These are phyloP conservation scores for Botrytis squamosa DNA, from an alignment of 2,329 filamentous ascomycete species.

Conservation along the genomic window DNA sequence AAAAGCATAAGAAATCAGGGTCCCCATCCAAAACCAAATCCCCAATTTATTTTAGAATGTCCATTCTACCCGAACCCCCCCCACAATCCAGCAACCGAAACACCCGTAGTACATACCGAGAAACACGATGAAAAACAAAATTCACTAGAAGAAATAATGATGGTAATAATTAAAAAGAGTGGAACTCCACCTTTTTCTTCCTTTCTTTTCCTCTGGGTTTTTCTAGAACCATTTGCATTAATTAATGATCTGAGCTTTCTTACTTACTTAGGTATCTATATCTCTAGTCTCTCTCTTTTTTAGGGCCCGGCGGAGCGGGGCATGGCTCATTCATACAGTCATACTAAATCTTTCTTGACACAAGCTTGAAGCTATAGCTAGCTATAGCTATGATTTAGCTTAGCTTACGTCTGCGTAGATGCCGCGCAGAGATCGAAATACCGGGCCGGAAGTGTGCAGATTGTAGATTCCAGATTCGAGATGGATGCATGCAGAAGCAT, in stretches of 20 bases:
- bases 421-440: neutral
- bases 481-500: neutral
- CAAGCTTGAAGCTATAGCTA: neutral
- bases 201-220: neutral
- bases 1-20: neutral
- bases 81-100: conserved; percentile 1
- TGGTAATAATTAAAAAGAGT: neutral
- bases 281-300: neutral
- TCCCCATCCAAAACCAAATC: conserved; percentile 3
- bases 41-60: neutral
- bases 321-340: neutral
- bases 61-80: neutral
- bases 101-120: neutral
- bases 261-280: neutral
- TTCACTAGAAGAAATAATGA: neutral
- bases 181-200: neutral
- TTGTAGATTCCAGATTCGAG: neutral
- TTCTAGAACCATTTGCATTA: neutral
- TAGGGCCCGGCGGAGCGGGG: neutral
- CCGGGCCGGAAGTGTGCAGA: neutral
- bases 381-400: neutral
- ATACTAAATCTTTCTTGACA: neutral
- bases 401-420: neutral
- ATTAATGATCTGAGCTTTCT: neutral
- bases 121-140: neutral